Base-by-base conservation (phyloP, 1,284 basidiomycete genomes). In the Melampsora americana region DNA sequence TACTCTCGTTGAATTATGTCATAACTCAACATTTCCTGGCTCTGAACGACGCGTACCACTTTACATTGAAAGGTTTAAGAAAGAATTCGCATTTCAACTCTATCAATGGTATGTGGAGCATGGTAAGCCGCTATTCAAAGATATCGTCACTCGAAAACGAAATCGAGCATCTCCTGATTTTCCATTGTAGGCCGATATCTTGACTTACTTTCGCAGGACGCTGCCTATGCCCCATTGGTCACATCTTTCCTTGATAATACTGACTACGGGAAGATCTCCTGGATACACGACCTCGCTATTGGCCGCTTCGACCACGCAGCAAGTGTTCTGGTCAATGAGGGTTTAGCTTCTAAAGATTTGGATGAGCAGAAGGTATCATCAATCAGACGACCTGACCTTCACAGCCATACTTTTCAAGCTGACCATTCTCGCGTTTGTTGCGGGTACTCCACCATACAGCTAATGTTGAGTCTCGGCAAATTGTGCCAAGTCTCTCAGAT, bases 391-490 rank as follows among this genome's bases (percentile, higher is more conserved):
- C 78, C 20, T 28, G 39, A 11, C 35, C 42, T 48, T 35, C 61
- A 64, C 9, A 30, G n/a, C 26, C 16, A 11, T 42, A 61, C n/a
- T 35, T 44, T 53, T 50, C 28, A 30, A 28, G 69, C 23, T 28
- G 5, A n/a, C 66, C 16, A 7, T 56, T 50, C 69, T 64, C 50
- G 1, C 12, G 14, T 60, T 56, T 64, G 11, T 48, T 12, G 12
- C 39, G 5, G 39, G 12, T 42, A 7, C 12, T 12, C 1, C 39
- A 28, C 67, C 42, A 69, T 75, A 50, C 81, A 96, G 92, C 85
- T 95, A 66, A 90, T 94, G 86, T 87, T 95, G 72, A 95, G 93
- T 80, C 88, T 99, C 39, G 91, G 91, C 60, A 98, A 98, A 84
- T 87, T 99, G 6, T 86, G 91, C 0, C 88, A 92, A 77, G 86